Evolutionary conservation across 352 stramenopile species (phyloP), one percentile per base, ranked within the genome.

Genomic region (Globisporangium echinulatum): DNA sequence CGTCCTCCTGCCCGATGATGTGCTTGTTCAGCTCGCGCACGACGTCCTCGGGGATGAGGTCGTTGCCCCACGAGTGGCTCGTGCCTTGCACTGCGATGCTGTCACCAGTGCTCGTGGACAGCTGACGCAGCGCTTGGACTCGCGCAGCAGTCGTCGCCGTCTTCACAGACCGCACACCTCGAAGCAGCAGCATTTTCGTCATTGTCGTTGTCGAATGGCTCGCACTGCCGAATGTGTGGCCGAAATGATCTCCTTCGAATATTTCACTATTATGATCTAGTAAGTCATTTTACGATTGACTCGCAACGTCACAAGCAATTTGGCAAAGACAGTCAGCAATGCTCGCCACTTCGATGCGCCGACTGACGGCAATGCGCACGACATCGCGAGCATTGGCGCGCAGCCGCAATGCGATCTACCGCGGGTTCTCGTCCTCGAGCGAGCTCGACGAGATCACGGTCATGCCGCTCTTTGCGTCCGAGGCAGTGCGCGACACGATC

Each of bases 1-100:
- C 97, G 53, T 98, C 94, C 37, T 89, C 61, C 69, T 99, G 97
- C 0, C 96, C 96, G 5, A 99, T 87, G 59, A 99, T 98, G 70
- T 98, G 87, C 72, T 97, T 97, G 79, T 99, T 82, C 40, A 99
- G 83, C 68, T 94, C 79, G 7, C 69, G 67, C 50, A 99, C 96
- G 49, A 99, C 90, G 56, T 98, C 85, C 38, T 90, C 77, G 7
- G 92, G 92, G 66, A 93, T 96, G 8, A 92, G 68, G 55, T 91
- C 77, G 13, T 49, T 63, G 56, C 58, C 63, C 49, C 58, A 64
- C 52, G 58, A 74, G 54, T 61, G 48, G 48, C 54, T 61, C 39
- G 53, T 49, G 39, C 14, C 47, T 11, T 52, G 46, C 15, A 61
- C 48, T 6, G 54, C 54, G n/a, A 67, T 50, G 17, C 49, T 64